Evolutionary conservation across 805 yeast species (phyloP).

Genomic region (Metschnikowia lochheadii): DNA sequence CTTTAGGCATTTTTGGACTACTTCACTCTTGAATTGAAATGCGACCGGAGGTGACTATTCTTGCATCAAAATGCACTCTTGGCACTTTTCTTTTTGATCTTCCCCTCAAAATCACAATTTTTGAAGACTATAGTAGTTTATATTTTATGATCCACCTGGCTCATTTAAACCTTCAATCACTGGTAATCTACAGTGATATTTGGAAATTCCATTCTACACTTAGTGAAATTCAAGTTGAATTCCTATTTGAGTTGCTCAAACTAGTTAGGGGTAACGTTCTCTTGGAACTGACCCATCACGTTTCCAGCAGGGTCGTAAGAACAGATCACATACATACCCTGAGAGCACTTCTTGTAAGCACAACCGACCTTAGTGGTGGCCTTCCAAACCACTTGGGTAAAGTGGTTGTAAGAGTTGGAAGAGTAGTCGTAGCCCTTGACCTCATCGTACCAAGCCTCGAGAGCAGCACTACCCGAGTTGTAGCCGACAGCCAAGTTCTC

Average conservation of each 20-base stretch:
- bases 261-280: slow-evolving; percentile 10
- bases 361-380: slow-evolving; percentile 63
- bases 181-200: background rate
- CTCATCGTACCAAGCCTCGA: slow-evolving; percentile 19
- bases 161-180: too few species aligned
- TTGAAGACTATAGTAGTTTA: too few species aligned
- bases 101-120: too few species aligned
- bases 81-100: background rate
- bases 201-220: background rate
- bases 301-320: slow-evolving; percentile 76
- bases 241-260: background rate
- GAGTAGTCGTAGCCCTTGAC: slow-evolving; percentile 14
- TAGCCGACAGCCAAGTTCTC: slow-evolving; percentile 36
- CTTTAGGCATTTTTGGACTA: background rate
- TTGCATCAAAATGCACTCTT: background rate
- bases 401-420: slow-evolving; percentile 43
- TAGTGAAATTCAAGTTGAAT: background rate
- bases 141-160: too few species aligned
- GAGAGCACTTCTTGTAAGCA: slow-evolving; percentile 57
- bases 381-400: slow-evolving; percentile 78
- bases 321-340: slow-evolving; percentile 64
- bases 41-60: background rate
- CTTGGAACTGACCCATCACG: slow-evolving; percentile 39
- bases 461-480: slow-evolving; percentile 23
- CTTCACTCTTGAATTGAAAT: background rate